These are phyloP conservation scores for Phytophthora rubi DNA, from an alignment of 352 stramenopile species.

Conservation along the genomic window DNA sequence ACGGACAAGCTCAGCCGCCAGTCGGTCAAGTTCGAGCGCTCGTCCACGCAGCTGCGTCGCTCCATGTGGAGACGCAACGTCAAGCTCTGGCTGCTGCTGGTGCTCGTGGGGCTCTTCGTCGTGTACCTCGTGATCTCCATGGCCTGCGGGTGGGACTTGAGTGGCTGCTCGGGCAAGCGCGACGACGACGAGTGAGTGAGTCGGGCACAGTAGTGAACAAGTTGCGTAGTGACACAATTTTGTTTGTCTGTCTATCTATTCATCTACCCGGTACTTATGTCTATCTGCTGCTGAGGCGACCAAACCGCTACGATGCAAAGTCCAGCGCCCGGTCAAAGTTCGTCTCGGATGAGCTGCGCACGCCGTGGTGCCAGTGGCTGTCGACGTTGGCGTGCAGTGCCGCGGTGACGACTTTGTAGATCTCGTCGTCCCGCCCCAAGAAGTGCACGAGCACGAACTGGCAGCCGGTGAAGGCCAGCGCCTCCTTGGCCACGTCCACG, in stretches of 20 bases:
- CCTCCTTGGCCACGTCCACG: slow-evolving; percentile 80
- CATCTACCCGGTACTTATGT: slow-evolving; percentile 21
- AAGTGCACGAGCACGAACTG: slow-evolving; percentile 86
- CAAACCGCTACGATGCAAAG: slow-evolving; percentile 50
- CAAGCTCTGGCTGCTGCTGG: slow-evolving; percentile 87
- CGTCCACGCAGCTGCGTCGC: slow-evolving; percentile 88
- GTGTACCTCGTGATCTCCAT: slow-evolving; percentile 89
- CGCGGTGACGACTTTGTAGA: slow-evolving; percentile 71
- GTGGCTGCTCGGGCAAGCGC: slow-evolving; percentile 70
- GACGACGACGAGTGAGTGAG: slow-evolving; percentile 20
- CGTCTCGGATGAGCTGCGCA: slow-evolving; percentile 68
- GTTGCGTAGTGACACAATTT: not conserved
- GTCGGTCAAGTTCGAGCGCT: slow-evolving; percentile 97
- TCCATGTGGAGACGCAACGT: slow-evolving; percentile 89
- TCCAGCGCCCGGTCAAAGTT: slow-evolving; percentile 83
- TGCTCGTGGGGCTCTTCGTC: slow-evolving; percentile 79
- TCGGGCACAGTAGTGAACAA: slow-evolving; percentile 3
- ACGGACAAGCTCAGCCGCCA: slow-evolving; percentile 97
- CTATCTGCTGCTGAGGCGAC: slow-evolving; percentile 14
- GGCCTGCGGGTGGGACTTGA: slow-evolving; percentile 88
- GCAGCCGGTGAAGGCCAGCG: slow-evolving; percentile 82
- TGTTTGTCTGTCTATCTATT: slow-evolving; percentile 29
- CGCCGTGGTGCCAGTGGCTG: slow-evolving; percentile 76
- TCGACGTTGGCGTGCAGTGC: slow-evolving; percentile 69
- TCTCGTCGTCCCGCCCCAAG: slow-evolving; percentile 59